These are phyloP conservation scores for Shiraia bambusicola DNA, from an alignment of 2,329 filamentous ascomycete species.

Conservation along the genomic window DNA sequence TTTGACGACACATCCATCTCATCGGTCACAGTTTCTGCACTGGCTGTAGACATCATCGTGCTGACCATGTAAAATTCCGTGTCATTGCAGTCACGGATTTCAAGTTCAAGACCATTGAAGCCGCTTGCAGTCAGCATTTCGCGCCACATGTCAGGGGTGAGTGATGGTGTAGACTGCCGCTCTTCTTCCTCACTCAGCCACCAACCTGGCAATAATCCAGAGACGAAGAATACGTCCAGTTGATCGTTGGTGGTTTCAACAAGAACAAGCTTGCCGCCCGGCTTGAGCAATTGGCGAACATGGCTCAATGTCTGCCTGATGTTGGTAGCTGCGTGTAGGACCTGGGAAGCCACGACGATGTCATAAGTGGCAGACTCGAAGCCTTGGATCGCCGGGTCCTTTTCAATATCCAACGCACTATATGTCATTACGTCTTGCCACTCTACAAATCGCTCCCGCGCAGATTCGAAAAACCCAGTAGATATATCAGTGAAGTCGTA, in stretches of 20 bases:
- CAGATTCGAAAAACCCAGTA: slow-evolving; percentile 1
- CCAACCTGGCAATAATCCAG: slow-evolving; percentile 46
- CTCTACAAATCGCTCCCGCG: background rate
- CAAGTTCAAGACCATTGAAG: slow-evolving; percentile 16
- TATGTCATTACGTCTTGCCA: slow-evolving; percentile 8
- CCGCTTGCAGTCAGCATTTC: slow-evolving; percentile 3
- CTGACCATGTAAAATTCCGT: no score
- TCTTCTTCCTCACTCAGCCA: slow-evolving; percentile 33
- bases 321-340: slow-evolving; percentile 11
- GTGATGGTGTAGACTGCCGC: slow-evolving; percentile 4
- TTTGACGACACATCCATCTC: no score
- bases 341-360: slow-evolving; percentile 18
- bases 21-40: no score
- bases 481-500: slow-evolving; percentile 15
- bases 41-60: no score
- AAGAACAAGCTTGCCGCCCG: slow-evolving; percentile 43
- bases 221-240: slow-evolving; percentile 1
- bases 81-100: no score
- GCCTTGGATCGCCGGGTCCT: slow-evolving; percentile 9
- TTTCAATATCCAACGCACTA: slow-evolving; percentile 7
- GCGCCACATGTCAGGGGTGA: slow-evolving; percentile 23
- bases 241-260: slow-evolving; percentile 19
- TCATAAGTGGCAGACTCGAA: slow-evolving; percentile 12
- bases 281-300: slow-evolving; percentile 16
- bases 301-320: slow-evolving; percentile 11